Evolutionary conservation across 306 rosid species (phyloP).

Genomic region (Gynostemma pentaphyllum): DNA sequence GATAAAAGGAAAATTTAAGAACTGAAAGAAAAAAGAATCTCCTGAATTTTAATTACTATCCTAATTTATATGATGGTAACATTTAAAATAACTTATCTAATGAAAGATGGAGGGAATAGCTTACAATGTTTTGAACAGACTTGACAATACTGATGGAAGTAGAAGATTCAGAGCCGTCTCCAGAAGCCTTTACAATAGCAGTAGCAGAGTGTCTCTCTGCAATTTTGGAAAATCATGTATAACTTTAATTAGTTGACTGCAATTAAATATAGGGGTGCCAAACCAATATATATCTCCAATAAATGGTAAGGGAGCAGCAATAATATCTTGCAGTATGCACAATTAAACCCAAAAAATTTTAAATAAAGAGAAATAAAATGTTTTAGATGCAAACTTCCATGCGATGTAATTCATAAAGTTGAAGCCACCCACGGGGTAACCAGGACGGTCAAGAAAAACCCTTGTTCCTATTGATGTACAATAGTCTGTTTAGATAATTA

Average conservation of each 20-base stretch:
- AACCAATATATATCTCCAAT: neutral
- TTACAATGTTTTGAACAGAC: conserved; percentile 66
- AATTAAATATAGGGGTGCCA: neutral
- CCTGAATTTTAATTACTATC: neutral
- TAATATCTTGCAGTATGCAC: neutral
- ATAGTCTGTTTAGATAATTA: neutral
- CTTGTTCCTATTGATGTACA: neutral
- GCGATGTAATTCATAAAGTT: neutral
- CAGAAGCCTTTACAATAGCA: conserved; percentile 52
- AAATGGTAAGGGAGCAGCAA: neutral
- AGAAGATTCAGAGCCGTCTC: conserved; percentile 67
- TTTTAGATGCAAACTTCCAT: neutral
- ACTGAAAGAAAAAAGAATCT: neutral
- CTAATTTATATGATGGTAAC: neutral
- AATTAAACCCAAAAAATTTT: neutral
- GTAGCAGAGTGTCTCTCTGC: conserved; percentile 31
- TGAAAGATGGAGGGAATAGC: conserved; percentile 21
- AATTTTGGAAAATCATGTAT: conserved; percentile 2
- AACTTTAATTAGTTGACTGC: neutral
- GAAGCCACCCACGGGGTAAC: neutral
- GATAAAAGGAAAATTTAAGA: neutral
- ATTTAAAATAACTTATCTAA: neutral
- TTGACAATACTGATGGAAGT: conserved; percentile 49
- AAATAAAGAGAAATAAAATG: neutral
- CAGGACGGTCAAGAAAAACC: neutral